phyloP scores from a whole-genome alignment of 2,329 filamentous ascomycete genomes.

The Chalaropsis ovoidea region DNA sequence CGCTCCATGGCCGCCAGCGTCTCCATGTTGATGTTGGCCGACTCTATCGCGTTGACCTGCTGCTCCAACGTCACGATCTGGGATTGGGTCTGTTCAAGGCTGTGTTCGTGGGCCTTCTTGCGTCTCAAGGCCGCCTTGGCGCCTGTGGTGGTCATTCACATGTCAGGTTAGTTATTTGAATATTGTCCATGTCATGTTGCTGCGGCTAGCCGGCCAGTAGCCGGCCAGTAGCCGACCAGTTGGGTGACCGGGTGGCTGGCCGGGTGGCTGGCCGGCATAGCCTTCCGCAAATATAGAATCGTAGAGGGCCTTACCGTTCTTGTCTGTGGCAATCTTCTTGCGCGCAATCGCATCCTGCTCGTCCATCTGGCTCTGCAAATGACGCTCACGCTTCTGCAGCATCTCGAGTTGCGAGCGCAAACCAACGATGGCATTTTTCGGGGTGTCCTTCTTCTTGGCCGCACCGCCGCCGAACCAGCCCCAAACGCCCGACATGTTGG shows the following conservation, averaged over 20 bases:
- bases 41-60: conserved; percentile 94
- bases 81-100: conserved; percentile 76
- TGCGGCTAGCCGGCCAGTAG: not conserved
- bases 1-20: conserved; percentile 90
- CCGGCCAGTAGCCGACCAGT: not conserved
- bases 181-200: not conserved
- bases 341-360: conserved; percentile 82
- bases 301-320: conserved; percentile 58
- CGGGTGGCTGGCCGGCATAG: too few species aligned
- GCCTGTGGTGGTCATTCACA: conserved; percentile 44
- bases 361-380: conserved; percentile 82
- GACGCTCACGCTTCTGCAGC: conserved; percentile 91
- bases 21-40: conserved; percentile 97
- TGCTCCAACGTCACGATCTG: conserved; percentile 90
- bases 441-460: conserved; percentile 80
- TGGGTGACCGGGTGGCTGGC: not conserved
- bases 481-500: conserved; percentile 38
- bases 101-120: conserved; percentile 90
- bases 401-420: conserved; percentile 87
- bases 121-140: conserved; percentile 82
- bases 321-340: conserved; percentile 83
- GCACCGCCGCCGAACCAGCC: conserved; percentile 84
- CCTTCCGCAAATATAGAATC: conserved; percentile 23
- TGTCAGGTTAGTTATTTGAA: not conserved
- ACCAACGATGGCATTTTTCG: conserved; percentile 90